Percentiles rank a stretch among this genome's conserved stretches.
These are phyloP conservation scores for Tuber umbilicatum DNA, from an alignment of 495 filamentous ascomycete species.

Conservation along the genomic window DNA sequence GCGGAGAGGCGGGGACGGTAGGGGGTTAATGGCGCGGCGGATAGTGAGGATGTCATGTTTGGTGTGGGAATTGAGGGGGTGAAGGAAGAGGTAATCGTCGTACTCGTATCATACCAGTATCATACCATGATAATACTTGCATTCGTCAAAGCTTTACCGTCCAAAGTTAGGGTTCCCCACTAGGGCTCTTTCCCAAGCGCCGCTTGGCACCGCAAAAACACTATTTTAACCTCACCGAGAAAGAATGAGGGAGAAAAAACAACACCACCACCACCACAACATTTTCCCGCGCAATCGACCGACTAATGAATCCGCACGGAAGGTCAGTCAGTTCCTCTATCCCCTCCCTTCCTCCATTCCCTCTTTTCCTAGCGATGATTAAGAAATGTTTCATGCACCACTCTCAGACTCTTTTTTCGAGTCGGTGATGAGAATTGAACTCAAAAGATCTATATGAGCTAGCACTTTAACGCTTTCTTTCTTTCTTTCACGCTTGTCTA, in stretches of 20 bases:
- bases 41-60: slow-evolving; percentile 12
- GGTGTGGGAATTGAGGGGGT: background rate
- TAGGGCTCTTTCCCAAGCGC: background rate
- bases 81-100: too few relatives aligned
- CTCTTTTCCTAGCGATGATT: background rate
- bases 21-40: slow-evolving; percentile 12
- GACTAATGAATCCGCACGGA: background rate
- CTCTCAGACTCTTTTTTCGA: background rate
- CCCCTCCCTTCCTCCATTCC: background rate
- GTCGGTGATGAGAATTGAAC: slow-evolving; percentile 5
- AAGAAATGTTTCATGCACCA: slow-evolving; percentile 6
- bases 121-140: background rate
- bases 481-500: background rate
- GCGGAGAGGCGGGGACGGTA: slow-evolving; percentile 14
- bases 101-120: background rate
- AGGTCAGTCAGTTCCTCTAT: background rate
- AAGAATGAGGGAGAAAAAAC: background rate
- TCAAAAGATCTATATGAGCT: slow-evolving; percentile 3
- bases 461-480: background rate
- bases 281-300: too few relatives aligned
- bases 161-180: too few relatives aligned
- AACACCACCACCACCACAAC: background rate
- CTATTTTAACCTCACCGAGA: background rate
- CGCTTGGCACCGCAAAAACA: background rate
- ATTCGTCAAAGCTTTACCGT: background rate